These are phyloP conservation scores for Phytophthora tentaculata DNA, from an alignment of 352 stramenopile genomes.

Conservation along the genomic window DNA sequence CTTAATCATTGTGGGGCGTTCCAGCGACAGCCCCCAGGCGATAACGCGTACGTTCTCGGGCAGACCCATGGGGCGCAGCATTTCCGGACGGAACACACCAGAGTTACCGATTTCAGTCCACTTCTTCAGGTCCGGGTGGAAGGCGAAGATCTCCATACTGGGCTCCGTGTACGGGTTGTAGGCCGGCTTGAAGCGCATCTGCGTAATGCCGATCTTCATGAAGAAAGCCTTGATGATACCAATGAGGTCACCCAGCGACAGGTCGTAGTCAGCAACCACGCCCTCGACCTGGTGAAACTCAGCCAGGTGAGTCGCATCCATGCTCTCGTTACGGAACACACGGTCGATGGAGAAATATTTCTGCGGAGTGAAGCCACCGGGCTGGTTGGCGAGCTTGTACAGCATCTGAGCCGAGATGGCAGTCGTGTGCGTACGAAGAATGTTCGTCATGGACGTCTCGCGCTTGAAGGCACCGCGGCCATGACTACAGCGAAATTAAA, in stretches of 20 bases:
- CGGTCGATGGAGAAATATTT: conserved; percentile 99
- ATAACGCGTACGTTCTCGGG: conserved; percentile 99
- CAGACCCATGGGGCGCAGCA: conserved; percentile 98
- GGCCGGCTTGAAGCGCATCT: conserved; percentile 99
- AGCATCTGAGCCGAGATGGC: conserved; percentile 99
- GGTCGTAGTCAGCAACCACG: conserved; percentile 98
- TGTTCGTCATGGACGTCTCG: conserved; percentile 98
- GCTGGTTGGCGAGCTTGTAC: conserved; percentile 96
- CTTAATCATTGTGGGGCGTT: conserved; percentile 99
- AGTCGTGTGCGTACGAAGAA: conserved; percentile 99
- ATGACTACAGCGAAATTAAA: conserved; percentile 46
- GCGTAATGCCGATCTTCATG: conserved; percentile 96
- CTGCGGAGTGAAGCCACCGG: conserved; percentile 96
- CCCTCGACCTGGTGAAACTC: conserved; percentile 99
- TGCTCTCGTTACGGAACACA: conserved; percentile 99
- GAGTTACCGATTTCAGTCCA: conserved; percentile 99
- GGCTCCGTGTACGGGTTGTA: conserved; percentile 99
- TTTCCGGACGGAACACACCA: conserved; percentile 99
- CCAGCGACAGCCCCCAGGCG: conserved; percentile 98
- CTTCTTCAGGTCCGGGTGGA: conserved; percentile 99
- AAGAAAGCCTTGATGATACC: conserved; percentile 99
- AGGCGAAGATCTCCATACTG: conserved; percentile 99
- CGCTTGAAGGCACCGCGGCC: conserved; percentile 90
- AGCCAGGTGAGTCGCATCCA: conserved; percentile 99
- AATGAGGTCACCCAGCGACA: conserved; percentile 98